Percentiles rank a stretch among this genome's conserved stretches.
phyloP scores from a whole-genome alignment of 2,329 filamentous ascomycete genomes.

The Dothideomycetidae sp. region DNA sequence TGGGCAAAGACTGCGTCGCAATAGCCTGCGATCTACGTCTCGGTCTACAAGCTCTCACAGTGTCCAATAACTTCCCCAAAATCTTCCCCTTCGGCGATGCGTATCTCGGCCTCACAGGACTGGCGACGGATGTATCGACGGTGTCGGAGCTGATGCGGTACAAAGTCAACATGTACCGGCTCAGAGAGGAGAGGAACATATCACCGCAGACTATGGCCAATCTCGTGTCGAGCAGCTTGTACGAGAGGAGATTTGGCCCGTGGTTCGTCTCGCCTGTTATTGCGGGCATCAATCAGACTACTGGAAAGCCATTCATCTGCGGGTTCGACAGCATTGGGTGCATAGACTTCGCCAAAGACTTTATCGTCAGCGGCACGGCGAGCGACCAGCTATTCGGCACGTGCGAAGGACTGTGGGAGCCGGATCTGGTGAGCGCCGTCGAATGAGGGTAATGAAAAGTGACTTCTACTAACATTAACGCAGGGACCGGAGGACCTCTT shows the following conservation, averaged over 20 bases:
- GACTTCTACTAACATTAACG: conserved; percentile 5
- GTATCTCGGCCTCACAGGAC: conserved; percentile 88
- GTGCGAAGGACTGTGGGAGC: conserved; percentile 96
- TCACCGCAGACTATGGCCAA: conserved; percentile 91
- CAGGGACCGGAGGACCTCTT: conserved; percentile 88
- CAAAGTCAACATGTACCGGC: conserved; percentile 99
- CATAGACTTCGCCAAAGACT: conserved; percentile 99
- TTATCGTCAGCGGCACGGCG: conserved; percentile 92
- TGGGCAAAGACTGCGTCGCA: conserved; percentile 98
- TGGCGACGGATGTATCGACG: conserved; percentile 89
- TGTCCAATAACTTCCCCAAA: conserved; percentile 99
- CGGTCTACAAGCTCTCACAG: conserved; percentile 87
- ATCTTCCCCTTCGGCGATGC: conserved; percentile 95
- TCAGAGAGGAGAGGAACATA: conserved; percentile 95
- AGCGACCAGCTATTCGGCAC: conserved; percentile 98
- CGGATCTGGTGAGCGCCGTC: conserved; percentile 65
- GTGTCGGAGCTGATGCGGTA: conserved; percentile 96
- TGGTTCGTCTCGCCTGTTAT: conserved; percentile 94
- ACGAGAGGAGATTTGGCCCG: conserved; percentile 90
- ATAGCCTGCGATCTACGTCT: conserved; percentile 98
- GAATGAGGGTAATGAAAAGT: neutral
- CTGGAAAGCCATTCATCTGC: conserved; percentile 91
- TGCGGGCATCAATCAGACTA: conserved; percentile 87
- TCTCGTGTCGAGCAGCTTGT: conserved; percentile 77
- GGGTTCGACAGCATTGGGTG: conserved; percentile 98